Evolutionary conservation across 805 yeast genomes (phyloP).

Genomic region (Candida peoriensis): DNA sequence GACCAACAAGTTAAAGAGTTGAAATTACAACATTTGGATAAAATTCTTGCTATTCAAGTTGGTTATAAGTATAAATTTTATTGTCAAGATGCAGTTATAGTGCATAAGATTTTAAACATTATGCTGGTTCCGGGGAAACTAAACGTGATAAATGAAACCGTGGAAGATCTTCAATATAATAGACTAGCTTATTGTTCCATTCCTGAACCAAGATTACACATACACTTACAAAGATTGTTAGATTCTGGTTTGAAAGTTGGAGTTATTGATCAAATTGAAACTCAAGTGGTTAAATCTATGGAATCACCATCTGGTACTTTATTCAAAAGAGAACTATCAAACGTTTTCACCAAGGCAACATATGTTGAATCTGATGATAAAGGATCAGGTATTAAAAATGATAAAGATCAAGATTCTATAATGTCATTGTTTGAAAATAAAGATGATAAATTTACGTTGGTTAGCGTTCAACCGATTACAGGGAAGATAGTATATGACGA

Average conservation of each 20-base stretch:
- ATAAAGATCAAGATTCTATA: constrained; percentile 38
- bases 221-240: constrained; percentile 71
- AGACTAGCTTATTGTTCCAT: constrained; percentile 81
- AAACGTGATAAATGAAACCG: constrained; percentile 44
- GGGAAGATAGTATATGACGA: constrained; percentile 74
- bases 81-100: constrained; percentile 77
- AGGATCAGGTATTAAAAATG: constrained; percentile 20
- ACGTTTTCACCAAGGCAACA: constrained; percentile 79
- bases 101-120: constrained; percentile 60
- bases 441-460: constrained; percentile 33
- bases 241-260: constrained; percentile 77
- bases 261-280: constrained; percentile 79
- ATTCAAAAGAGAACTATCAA: constrained; percentile 63
- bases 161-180: constrained; percentile 44
- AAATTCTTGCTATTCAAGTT: constrained; percentile 75
- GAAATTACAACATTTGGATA: constrained; percentile 56
- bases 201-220: constrained; percentile 70
- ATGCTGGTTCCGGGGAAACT: constrained; percentile 69
- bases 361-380: constrained; percentile 57
- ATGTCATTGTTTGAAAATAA: constrained; percentile 39
- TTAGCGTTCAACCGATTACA: constrained; percentile 65
- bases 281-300: constrained; percentile 63
- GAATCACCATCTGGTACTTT: constrained; percentile 47
- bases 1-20: constrained; percentile 73
- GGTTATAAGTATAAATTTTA: constrained; percentile 89